Evolutionary conservation across 1,284 basidiomycete species (phyloP).

Genomic region (Retiboletus flavoniger): DNA sequence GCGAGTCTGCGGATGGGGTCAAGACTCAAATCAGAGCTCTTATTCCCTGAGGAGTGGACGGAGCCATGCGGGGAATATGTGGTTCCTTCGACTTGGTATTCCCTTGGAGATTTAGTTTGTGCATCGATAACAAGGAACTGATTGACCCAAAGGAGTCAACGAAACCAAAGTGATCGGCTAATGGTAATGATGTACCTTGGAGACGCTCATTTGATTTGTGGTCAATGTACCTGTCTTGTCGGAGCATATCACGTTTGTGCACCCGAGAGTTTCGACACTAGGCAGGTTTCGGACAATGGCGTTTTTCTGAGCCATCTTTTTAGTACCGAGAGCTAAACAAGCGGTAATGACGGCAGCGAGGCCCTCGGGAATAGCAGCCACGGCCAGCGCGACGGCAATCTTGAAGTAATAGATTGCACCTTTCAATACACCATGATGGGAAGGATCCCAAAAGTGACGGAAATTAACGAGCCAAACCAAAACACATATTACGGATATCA

Average conservation of each 20-base stretch:
- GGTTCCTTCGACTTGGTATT: conserved; percentile 84
- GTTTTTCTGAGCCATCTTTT: conserved; percentile 98
- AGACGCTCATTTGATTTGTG: conserved; percentile 95
- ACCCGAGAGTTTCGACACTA: conserved; percentile 94
- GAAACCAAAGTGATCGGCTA: not conserved
- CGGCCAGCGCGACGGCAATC: conserved; percentile 94
- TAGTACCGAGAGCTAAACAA: conserved; percentile 92
- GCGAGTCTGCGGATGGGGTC: conserved; percentile 80
- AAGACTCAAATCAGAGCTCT: conserved; percentile 59
- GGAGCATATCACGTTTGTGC: conserved; percentile 95
- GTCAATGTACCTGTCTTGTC: conserved; percentile 97
- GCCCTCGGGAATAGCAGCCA: conserved; percentile 95
- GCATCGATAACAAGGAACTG: conserved; percentile 77
- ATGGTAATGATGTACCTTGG: conserved; percentile 53
- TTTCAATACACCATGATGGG: conserved; percentile 85
- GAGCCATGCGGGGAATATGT: conserved; percentile 84
- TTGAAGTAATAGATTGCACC: conserved; percentile 98
- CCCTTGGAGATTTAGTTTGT: conserved; percentile 51
- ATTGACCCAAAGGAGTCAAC: conserved; percentile 8
- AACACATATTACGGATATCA: conserved; percentile 92
- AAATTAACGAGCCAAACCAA: conserved; percentile 96
- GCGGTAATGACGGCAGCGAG: conserved; percentile 95
- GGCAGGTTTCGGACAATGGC: conserved; percentile 95
- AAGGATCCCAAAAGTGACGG: conserved; percentile 89
- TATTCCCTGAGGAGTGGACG: conserved; percentile 65